These are phyloP conservation scores for Lipomyces sp. DNA, from an alignment of 805 yeast species.

Conservation along the genomic window DNA sequence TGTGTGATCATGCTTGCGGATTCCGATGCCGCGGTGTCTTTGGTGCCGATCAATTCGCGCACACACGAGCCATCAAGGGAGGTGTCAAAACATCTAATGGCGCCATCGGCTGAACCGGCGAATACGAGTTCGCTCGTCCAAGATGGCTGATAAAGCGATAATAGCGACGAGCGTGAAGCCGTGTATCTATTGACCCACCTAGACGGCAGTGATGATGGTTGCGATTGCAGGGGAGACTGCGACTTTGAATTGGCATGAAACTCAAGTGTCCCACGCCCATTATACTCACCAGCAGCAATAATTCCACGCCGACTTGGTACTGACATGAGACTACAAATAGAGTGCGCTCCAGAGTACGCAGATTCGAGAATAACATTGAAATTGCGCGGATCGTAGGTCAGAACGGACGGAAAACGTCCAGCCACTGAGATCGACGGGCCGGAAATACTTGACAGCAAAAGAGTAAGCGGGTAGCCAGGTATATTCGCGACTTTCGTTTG, in stretches of 20 bases:
- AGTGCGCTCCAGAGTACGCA: constrained; percentile 28
- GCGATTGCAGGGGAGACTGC: background rate
- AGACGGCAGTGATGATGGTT: too few relatives aligned
- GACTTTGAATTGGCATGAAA: constrained; percentile 1
- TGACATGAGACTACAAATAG: constrained; percentile 14
- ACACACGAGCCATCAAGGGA: constrained; percentile 13
- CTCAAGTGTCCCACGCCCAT: constrained; percentile 30
- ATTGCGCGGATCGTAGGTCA: constrained; percentile 20
- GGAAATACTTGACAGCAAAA: constrained; percentile 13
- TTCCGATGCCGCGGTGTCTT: background rate
- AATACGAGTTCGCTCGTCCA: constrained; percentile 22
- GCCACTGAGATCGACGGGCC: constrained; percentile 11
- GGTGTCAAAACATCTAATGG: constrained; percentile 24
- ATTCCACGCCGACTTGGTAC: constrained; percentile 7
- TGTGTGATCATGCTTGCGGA: constrained; percentile 12
- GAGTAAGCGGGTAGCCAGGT: constrained; percentile 22
- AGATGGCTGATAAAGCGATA: constrained; percentile 17
- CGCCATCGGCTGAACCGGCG: constrained; percentile 29
- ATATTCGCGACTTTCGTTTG: too few relatives aligned
- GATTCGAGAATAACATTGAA: constrained; percentile 6
- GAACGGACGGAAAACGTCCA: constrained; percentile 25
- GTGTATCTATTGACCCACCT: constrained; percentile 29
- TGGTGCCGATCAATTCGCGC: constrained; percentile 18
- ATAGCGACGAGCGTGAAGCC: constrained; percentile 23
- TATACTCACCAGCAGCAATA: constrained; percentile 28